Base-by-base conservation (phyloP, 495 filamentous ascomycete species). In the Trichoderma gamsii region DNA sequence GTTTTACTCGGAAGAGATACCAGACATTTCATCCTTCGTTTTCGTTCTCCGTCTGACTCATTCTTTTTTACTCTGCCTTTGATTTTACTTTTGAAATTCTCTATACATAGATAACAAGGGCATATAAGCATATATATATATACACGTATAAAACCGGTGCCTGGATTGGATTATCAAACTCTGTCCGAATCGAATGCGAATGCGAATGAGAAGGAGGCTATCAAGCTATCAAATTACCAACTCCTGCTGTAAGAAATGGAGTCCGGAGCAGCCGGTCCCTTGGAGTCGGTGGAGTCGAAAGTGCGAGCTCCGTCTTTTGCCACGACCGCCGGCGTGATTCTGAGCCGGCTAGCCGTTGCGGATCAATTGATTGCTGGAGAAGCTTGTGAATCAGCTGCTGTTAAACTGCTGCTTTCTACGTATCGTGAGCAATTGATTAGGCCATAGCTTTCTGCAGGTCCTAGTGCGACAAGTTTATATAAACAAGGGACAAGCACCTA, bases 121-220 rank as follows among this genome's bases (percentile, higher is more conserved):
- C n/a, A 56, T 56, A 56, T 21, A 56, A 25, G 51, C 21, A 56
- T 56, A 59, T 59, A 25, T 59, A 27, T 59, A 27, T 25, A 27
- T 23, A 59, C 23, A n/a, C 44, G n/a, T 49, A 18, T n/a, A 49
- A 38, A 38, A 38, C 35, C 44, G 4, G 44, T 49, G 15, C 44
- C 44, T 49, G 35, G 35, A 38, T 38, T 29, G 29, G 29, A 29
- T 4, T 4, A 9, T 38, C 2, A 38, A 38, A 38, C 35, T 38
- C 35, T 38, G 35, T 3, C 7, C 5, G 29, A 4, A 29, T 29
- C 29, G 29, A 29, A 29, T 29, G 29, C 29, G 35, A 38, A 38
- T 38, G 35, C 35, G 35, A 38, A 38, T 7, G 35, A 6, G 35
- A 35, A 35, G 2, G 32, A 35, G 32, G 6, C 32, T n/a, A n/a